Evolutionary conservation across 331 rosid genomes (phyloP), one percentile per base, ranked within the genome.

Genomic region (Ulmus americana): DNA sequence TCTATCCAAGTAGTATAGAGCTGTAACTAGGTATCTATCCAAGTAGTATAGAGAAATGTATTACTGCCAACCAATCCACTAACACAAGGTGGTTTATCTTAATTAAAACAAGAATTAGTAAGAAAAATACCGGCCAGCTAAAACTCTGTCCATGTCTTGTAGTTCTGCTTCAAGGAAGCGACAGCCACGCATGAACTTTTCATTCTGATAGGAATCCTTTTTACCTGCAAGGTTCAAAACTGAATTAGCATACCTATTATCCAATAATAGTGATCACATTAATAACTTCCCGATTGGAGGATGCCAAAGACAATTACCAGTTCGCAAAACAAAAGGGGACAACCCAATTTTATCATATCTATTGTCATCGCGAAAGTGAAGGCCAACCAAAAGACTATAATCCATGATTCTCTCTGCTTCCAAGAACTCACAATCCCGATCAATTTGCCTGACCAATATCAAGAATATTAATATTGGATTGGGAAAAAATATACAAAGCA

Each of bases 91-190:
- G 42, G 53, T 39, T 9, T 47, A 10, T 28, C 18, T 48, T 28
- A 5, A 20, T 55, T 69, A 13, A 45, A 70, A 38, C 22, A 43
- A 55, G 10, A 78, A 52, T 55, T 51, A 47, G 39, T 46, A 15
- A 38, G 35, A n/a, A 60, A 62, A 12, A 38, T 79, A 94, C 99
- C 89, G 77, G 81, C 99, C 99, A 75, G 97, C 80, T 48, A 85
- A 81, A 53, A 94, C 77, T 40, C 97, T 86, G 66, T 90, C 99
- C 88, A 83, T 87, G 44, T 94, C 95, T 68, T 90, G 99, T 45
- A 94, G 71, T 80, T 94, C 97, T 3, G 99, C 99, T 80, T 94
- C 96, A 4, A 94, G 94, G 59, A 94, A 94, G 57, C 99, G 95
- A 68, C 80, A 79, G 43, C 95, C 97, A 3, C 95, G 97, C 97